Conservation (phyloP, 805 yeast species). For the Candida maesae region DNA sequence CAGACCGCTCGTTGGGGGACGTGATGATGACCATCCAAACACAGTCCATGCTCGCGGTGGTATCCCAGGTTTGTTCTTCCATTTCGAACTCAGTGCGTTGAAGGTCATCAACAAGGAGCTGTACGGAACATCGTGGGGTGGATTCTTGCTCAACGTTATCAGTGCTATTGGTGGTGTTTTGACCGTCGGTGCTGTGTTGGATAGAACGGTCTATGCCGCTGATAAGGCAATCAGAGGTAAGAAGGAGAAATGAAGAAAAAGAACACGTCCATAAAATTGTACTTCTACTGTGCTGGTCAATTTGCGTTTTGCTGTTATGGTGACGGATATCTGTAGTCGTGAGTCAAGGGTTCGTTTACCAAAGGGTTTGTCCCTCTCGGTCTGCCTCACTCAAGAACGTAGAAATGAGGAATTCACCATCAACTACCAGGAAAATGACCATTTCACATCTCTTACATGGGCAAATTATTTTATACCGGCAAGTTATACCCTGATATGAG, state of each 20-base stretch:
- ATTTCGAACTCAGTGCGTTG: slow-evolving; percentile 90
- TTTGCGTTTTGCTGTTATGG: not conserved
- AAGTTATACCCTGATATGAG: too few relatives aligned
- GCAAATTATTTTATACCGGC: too few relatives aligned
- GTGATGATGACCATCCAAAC: slow-evolving; percentile 87
- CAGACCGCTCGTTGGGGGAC: slow-evolving; percentile 80
- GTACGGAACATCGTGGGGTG: slow-evolving; percentile 67
- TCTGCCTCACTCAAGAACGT: too few relatives aligned
- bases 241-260: slow-evolving; percentile 40
- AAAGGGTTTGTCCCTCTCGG: too few relatives aligned
- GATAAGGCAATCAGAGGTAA: slow-evolving; percentile 70
- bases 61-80: slow-evolving; percentile 81
- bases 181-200: slow-evolving; percentile 87
- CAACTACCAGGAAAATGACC: too few relatives aligned
- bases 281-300: too few relatives aligned
- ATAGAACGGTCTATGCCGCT: slow-evolving; percentile 85
- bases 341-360: too few relatives aligned
- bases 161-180: slow-evolving; percentile 92
- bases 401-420: too few relatives aligned
- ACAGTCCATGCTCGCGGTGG: slow-evolving; percentile 84
- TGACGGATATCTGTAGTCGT: too few relatives aligned
- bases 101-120: slow-evolving; percentile 83
- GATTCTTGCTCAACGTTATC: slow-evolving; percentile 75
- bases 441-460: too few relatives aligned
- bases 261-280: too few relatives aligned